These are phyloP conservation scores for Botrytis pseudocinerea DNA, from an alignment of 2,329 filamentous ascomycete species.

Conservation along the genomic window DNA sequence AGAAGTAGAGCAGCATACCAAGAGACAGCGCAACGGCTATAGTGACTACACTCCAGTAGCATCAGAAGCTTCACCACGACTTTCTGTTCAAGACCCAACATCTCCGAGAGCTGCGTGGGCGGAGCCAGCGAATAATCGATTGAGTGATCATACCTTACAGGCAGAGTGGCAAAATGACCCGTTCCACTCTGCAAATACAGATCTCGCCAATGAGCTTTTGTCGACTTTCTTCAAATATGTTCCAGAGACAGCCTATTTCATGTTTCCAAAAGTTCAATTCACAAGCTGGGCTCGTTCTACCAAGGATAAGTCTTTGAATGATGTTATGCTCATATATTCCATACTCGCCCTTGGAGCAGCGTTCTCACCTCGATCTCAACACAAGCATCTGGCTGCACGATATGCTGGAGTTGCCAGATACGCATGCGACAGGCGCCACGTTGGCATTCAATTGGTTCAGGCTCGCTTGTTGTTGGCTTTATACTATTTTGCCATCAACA, in stretches of 20 bases:
- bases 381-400: conserved; percentile 47
- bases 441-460: conserved; percentile 66
- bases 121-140: conserved; percentile 27
- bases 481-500: conserved; percentile 63
- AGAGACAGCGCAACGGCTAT: conserved; percentile 39
- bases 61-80: conserved; percentile 38
- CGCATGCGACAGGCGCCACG: conserved; percentile 54
- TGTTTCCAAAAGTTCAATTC: conserved; percentile 57
- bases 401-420: conserved; percentile 59
- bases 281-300: conserved; percentile 53
- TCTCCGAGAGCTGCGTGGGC: conserved; percentile 33
- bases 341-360: conserved; percentile 58
- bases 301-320: conserved; percentile 50
- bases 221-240: conserved; percentile 58
- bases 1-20: conserved; percentile 37
- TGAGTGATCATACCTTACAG: conserved; percentile 29
- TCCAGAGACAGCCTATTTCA: conserved; percentile 54
- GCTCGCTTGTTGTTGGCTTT: conserved; percentile 65
- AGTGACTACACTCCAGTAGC: conserved; percentile 39
- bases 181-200: conserved; percentile 47
- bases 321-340: conserved; percentile 61
- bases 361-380: conserved; percentile 51
- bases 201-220: conserved; percentile 52
- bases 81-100: conserved; percentile 30
- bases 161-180: conserved; percentile 49